phyloP scores from a whole-genome alignment of 495 filamentous ascomycete genomes.

The Penicillium pulvis region DNA sequence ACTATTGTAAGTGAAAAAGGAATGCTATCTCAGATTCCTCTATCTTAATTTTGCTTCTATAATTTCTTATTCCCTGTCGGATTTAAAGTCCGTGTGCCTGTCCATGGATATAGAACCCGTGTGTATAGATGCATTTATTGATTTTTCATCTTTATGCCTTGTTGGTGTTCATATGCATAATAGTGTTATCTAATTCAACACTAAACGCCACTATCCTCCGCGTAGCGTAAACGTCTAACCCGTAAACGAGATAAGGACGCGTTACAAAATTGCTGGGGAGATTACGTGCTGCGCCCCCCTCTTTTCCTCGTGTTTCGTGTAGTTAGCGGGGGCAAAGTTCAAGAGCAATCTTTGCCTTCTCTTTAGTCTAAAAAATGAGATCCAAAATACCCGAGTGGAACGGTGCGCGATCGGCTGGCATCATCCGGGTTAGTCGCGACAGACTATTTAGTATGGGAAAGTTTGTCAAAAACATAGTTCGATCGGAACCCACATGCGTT shows the following conservation, averaged over 20 bases:
- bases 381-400: conserved; percentile 15
- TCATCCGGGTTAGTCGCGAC: conserved; percentile 14
- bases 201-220: not conserved
- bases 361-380: conserved; percentile 3
- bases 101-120: not conserved
- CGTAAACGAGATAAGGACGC: conserved; percentile 1
- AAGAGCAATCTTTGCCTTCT: not conserved
- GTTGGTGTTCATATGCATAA: too few species aligned
- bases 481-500: conserved; percentile 12
- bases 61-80: not conserved
- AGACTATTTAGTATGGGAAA: conserved; percentile 5
- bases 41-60: not conserved
- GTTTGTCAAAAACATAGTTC: conserved; percentile 10
- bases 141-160: not conserved
- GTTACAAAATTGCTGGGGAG: not conserved
- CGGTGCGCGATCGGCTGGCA: conserved; percentile 15
- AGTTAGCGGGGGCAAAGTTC: conserved; percentile 2
- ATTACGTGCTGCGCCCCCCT: conserved; percentile 3
- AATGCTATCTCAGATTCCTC: too few species aligned
- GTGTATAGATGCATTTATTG: not conserved
- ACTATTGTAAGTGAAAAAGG: too few species aligned
- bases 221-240: not conserved
- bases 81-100: not conserved
- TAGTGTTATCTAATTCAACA: not conserved
- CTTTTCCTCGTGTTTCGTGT: not conserved